Evolutionary conservation across 441 rosid genomes (phyloP).

Genomic region (Pelargonium cotyledonis): DNA sequence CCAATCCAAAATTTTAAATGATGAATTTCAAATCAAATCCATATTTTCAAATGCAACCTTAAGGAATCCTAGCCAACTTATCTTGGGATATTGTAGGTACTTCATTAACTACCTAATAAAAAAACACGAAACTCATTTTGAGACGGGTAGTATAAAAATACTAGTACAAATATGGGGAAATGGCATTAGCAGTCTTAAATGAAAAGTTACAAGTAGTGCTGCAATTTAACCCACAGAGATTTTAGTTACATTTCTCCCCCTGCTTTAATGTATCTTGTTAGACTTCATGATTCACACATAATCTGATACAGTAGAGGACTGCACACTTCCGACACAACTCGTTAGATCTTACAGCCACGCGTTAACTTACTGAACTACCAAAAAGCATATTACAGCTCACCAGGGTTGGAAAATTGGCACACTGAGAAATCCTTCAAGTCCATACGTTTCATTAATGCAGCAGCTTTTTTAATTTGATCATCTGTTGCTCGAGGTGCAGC

Average conservation of each 20-base stretch:
- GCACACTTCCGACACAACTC: background rate
- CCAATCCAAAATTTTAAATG: too few relatives aligned
- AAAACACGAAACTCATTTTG: too few relatives aligned
- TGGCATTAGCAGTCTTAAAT: background rate
- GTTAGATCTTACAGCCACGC: background rate
- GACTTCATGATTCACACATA: background rate
- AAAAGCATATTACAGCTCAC: conserved; percentile 22
- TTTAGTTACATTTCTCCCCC: background rate
- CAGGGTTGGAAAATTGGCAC: conserved; percentile 50
- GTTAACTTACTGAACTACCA: conserved; percentile 11
- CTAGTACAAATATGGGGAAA: background rate
- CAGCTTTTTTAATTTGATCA: conserved; percentile 65
- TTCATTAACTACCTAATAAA: too few relatives aligned
- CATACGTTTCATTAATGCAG: conserved; percentile 63
- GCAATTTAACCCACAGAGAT: background rate
- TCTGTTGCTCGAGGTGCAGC: conserved; percentile 58
- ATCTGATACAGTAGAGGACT: background rate
- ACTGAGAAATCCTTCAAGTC: conserved; percentile 50
- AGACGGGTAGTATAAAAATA: background rate
- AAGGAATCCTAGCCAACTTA: too few relatives aligned
- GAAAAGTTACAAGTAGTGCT: background rate
- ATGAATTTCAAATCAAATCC: too few relatives aligned
- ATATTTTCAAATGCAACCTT: too few relatives aligned
- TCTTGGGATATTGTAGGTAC: too few relatives aligned
- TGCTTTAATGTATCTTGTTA: background rate